Conservation (phyloP, 352 stramenopile species). For the Plasmopara viticola region DNA sequence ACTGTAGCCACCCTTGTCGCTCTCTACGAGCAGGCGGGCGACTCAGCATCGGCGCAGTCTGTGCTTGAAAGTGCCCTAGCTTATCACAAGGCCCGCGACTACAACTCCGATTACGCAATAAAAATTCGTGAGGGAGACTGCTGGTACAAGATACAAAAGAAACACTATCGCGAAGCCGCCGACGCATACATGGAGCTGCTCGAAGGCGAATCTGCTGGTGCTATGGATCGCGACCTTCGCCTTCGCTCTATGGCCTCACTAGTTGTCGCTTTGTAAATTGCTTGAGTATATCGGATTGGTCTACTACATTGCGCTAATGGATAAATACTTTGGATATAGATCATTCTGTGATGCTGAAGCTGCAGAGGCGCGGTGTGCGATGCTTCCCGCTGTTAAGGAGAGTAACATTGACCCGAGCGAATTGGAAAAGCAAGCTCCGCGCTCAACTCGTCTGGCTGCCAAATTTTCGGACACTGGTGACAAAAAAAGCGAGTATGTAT, state of each 20-base stretch:
- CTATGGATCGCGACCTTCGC: constrained; percentile 59
- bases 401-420: constrained; percentile 52
- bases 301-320: constrained; percentile 9
- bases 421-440: constrained; percentile 52
- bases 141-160: constrained; percentile 74
- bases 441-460: constrained; percentile 51
- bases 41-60: constrained; percentile 39
- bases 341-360: constrained; percentile 70
- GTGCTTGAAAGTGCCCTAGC: constrained; percentile 48
- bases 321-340: constrained; percentile 17
- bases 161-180: constrained; percentile 61
- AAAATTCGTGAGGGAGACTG: constrained; percentile 77
- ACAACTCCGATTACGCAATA: constrained; percentile 48
- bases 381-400: constrained; percentile 55
- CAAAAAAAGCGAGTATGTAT: constrained; percentile 77
- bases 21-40: constrained; percentile 59
- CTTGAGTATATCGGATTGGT: not conserved
- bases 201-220: constrained; percentile 51
- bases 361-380: constrained; percentile 50
- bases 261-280: constrained; percentile 62
- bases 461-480: constrained; percentile 54
- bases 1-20: constrained; percentile 76
- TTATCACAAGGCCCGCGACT: constrained; percentile 49
- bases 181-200: constrained; percentile 62
- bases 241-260: constrained; percentile 71